Conservation (phyloP, 345 rosid genomes). For the Nasturtium officinale region DNA sequence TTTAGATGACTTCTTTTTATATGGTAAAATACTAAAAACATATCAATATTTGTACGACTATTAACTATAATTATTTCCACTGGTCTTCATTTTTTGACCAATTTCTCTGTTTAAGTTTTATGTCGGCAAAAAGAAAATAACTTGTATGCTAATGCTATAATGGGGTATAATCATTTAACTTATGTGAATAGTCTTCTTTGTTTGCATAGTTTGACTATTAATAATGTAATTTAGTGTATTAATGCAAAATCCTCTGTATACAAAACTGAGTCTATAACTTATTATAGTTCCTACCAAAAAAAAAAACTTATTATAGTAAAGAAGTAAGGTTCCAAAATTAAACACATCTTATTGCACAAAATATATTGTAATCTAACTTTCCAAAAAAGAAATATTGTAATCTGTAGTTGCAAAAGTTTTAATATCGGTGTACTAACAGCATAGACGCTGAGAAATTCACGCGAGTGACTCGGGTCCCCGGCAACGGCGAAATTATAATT, state of each 20-base stretch:
- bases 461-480: slow-evolving; percentile 99
- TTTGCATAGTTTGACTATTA: background rate
- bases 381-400: no score
- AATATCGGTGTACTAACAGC: no score
- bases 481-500: slow-evolving; percentile 58
- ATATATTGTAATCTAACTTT: no score
- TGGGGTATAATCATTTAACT: background rate
- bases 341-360: background rate
- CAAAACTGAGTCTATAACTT: background rate
- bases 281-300: no score
- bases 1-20: background rate
- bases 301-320: background rate
- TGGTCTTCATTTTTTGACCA: background rate
- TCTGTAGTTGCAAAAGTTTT: no score
- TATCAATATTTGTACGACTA: background rate
- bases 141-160: background rate
- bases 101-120: background rate
- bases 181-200: background rate
- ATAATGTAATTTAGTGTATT: background rate
- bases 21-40: background rate
- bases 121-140: background rate
- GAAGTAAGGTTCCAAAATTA: background rate
- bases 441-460: no score
- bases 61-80: background rate
- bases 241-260: background rate